Base-by-base conservation (phyloP, 2,329 filamentous ascomycete species). In the Talaromyces atroroseus region DNA sequence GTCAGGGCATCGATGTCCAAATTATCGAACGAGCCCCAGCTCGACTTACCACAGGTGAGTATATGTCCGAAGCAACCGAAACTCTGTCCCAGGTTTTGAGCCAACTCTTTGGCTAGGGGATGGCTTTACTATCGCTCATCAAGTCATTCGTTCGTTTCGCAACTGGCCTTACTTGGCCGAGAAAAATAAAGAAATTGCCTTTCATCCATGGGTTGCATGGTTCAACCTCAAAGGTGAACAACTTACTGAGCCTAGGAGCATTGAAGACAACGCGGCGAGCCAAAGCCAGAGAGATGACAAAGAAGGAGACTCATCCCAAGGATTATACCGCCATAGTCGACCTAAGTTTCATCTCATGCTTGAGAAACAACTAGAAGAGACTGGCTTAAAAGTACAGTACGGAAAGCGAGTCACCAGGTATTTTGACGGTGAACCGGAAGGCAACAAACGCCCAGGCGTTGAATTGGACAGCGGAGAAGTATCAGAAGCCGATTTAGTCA, bases 401-500 rank as follows among this genome's bases (percentile, higher is more conserved):
- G 54, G 54, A 8, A 50, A 52, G 38, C 54, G 54, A 10, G 49
- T 23, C 5, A 23, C 47, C 14, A 32, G 42, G 16, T 56, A 56
- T 48, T 40, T 48, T 26, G 50, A 52, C 32, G 50, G n/a, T 18
- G 32, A 56, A 16, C 34, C 6, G 4, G n/a, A 50, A 20, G 38
- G 48, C 3, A 38, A 34, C 23, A 55, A 51, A 1, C 60, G 49
- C 5, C 64, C 65, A 5, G 55, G 58, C 2, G 65, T 64, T 20
- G 26, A 62, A 14, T 53, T 66, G 7, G 51, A 60, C 0, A 59
- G 58, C 21, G 61, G 63, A 1, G 58, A 65, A 18, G 58, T 52
- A 7, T 54, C 65, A 5, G 62, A 63, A 2, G 66, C 66, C 20
- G 67, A 70, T 24, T 56, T 70, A 6, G 59, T 71, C 2, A 59